phyloP scores from a whole-genome alignment of 1,284 basidiomycete genomes.

The Phylloporus sp. region DNA sequence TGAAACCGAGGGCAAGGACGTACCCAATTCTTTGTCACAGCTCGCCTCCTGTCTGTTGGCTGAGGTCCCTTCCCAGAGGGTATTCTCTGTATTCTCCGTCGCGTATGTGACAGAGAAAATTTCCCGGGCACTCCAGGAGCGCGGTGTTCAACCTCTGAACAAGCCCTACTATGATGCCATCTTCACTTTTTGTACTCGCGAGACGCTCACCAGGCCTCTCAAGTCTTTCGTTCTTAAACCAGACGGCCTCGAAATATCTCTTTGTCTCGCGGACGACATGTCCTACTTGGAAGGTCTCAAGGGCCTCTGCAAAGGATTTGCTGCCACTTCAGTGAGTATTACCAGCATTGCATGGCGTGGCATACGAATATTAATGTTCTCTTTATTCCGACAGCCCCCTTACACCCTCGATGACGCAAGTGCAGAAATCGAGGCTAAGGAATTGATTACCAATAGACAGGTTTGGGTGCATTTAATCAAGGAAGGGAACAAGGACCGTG shows the following conservation, averaged over 20 bases:
- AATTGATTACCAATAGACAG: slow-evolving; percentile 54
- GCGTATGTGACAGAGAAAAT: slow-evolving; percentile 59
- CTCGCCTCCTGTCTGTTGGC: slow-evolving; percentile 44
- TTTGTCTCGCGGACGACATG: slow-evolving; percentile 50
- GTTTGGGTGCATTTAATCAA: slow-evolving; percentile 69
- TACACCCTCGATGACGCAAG: slow-evolving; percentile 54
- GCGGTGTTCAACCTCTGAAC: slow-evolving; percentile 39
- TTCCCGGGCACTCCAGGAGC: slow-evolving; percentile 49
- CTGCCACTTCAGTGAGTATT: slow-evolving; percentile 60
- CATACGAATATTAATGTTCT: slow-evolving; percentile 12
- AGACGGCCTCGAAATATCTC: slow-evolving; percentile 38
- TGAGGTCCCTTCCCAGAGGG: slow-evolving; percentile 47
- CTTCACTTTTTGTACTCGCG: slow-evolving; percentile 60
- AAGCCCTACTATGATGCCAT: slow-evolving; percentile 68
- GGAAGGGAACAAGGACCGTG: slow-evolving; percentile 31
- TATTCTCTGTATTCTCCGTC: slow-evolving; percentile 74
- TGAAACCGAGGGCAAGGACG: slow-evolving; percentile 29
- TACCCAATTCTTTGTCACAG: slow-evolving; percentile 45
- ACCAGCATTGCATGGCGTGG: neutral
- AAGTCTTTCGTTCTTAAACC: slow-evolving; percentile 29
- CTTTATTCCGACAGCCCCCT: slow-evolving; percentile 50
- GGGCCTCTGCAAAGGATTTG: slow-evolving; percentile 62
- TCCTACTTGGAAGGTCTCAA: slow-evolving; percentile 56
- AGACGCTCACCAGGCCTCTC: slow-evolving; percentile 47
- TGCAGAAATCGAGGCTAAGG: slow-evolving; percentile 59